A percentile compares a stretch with the other conserved stretches of the same genome.
Evolutionary conservation across 2,329 filamentous ascomycete species (phyloP).

Genomic region (Ophiostoma tasmaniense): DNA sequence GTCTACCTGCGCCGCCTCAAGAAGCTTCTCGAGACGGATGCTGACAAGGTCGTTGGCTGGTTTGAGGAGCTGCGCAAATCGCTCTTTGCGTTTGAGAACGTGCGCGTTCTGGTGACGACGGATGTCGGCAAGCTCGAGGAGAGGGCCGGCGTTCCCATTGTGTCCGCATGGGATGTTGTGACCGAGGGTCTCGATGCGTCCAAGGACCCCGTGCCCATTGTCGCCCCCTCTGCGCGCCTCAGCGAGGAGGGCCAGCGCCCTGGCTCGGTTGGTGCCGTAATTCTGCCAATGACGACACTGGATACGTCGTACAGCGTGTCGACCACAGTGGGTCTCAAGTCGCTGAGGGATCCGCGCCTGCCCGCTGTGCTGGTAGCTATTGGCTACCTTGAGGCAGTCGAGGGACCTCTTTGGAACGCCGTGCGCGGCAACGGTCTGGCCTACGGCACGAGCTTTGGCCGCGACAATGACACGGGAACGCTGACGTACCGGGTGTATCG

Average conservation of each 20-base stretch:
- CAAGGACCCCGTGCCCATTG: constrained; percentile 56
- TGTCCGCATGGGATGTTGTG: constrained; percentile 68
- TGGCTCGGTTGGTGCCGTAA: constrained; percentile 63
- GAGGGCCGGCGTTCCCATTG: constrained; percentile 37
- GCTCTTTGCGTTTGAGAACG: constrained; percentile 76
- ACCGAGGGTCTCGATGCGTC: constrained; percentile 40
- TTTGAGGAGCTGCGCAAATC: constrained; percentile 67
- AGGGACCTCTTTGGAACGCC: constrained; percentile 89
- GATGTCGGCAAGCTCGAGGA: constrained; percentile 65
- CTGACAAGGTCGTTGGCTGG: constrained; percentile 64
- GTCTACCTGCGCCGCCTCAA: constrained; percentile 80
- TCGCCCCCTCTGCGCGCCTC: constrained; percentile 60
- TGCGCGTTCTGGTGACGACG: constrained; percentile 76
- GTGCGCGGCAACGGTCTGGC: constrained; percentile 89
- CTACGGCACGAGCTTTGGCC: constrained; percentile 74
- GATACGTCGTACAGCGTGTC: constrained; percentile 85
- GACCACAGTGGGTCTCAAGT: constrained; percentile 63
- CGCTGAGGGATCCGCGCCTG: constrained; percentile 66
- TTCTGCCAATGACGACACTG: constrained; percentile 84
- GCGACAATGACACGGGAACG: constrained; percentile 69
- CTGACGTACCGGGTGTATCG: constrained; percentile 82
- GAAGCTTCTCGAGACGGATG: constrained; percentile 68
- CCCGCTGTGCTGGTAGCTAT: constrained; percentile 82
- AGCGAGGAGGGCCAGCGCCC: constrained; percentile 66
- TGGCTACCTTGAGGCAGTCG: constrained; percentile 84